Evolutionary conservation across 139 green algal genomes (phyloP).

Genomic region (Chlamydomonas schloesseri): DNA sequence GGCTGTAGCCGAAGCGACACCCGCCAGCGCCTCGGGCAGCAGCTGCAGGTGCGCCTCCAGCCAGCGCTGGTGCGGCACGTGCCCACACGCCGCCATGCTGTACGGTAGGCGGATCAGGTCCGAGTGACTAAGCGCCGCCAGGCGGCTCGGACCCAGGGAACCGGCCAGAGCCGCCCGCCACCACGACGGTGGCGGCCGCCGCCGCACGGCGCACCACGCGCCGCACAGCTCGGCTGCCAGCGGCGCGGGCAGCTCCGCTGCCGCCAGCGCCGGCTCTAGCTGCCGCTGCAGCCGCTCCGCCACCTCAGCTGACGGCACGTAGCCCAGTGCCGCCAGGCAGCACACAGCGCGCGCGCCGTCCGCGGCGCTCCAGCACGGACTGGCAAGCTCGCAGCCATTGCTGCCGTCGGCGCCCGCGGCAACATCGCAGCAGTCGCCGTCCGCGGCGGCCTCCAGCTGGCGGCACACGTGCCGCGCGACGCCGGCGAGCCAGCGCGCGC

Average conservation of each 20-base stretch:
- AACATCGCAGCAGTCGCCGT: background rate
- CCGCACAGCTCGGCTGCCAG: conserved; percentile 3
- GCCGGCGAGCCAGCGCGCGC: conserved; percentile 12
- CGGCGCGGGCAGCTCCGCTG: background rate
- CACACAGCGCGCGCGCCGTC: conserved; percentile 1
- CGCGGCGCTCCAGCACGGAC: background rate
- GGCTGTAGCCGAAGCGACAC: background rate
- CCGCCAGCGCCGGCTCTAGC: conserved; percentile 7
- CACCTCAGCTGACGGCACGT: conserved; percentile 1
- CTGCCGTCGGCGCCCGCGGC: too few species aligned
- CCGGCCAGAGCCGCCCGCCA: background rate
- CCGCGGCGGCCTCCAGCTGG: background rate
- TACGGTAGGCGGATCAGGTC: background rate
- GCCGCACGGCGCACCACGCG: conserved; percentile 11
- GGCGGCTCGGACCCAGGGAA: background rate
- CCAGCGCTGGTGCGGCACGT: conserved; percentile 16
- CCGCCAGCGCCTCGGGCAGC: background rate
- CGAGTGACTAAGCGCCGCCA: background rate
- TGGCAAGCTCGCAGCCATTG: background rate
- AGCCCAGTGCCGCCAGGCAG: conserved; percentile 28
- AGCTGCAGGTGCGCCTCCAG: background rate
- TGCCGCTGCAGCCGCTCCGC: conserved; percentile 15
- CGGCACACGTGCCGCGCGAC: conserved; percentile 2
- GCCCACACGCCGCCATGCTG: background rate
- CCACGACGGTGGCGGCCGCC: conserved; percentile 14